Conservation (phyloP, 148 eudicot genomes). For the Cornus florida region DNA sequence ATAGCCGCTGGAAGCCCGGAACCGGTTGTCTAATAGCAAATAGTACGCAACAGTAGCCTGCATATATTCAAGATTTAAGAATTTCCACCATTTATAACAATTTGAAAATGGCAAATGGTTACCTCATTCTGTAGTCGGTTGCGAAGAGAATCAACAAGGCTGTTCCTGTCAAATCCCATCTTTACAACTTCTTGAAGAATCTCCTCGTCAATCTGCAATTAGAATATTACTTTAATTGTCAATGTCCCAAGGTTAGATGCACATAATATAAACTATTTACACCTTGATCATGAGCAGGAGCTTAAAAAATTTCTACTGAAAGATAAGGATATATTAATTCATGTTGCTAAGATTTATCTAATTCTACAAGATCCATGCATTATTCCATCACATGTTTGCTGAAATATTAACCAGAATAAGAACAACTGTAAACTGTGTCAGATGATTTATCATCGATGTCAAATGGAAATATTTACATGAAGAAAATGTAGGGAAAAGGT, state of each 20-base stretch:
- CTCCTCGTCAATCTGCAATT: constrained; percentile 54
- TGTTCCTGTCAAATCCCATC: constrained; percentile 54
- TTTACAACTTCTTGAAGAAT: constrained; percentile 52
- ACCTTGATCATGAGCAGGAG: too few species aligned
- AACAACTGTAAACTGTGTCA: background rate
- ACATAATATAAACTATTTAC: too few species aligned
- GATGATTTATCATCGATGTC: background rate
- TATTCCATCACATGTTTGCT: constrained; percentile 34
- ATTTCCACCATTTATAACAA: background rate
- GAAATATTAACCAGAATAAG: background rate
- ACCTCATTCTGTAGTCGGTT: constrained; percentile 37
- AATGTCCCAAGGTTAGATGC: background rate
- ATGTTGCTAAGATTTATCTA: too few species aligned
- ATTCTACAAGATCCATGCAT: constrained; percentile 14
- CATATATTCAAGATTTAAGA: constrained; percentile 11
- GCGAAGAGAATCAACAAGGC: constrained; percentile 50
- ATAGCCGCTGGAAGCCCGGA: constrained; percentile 77
- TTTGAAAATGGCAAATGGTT: constrained; percentile 3
- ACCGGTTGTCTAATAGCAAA: constrained; percentile 87
- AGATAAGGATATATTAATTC: too few species aligned
- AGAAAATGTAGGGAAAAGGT: background rate
- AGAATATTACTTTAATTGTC: background rate
- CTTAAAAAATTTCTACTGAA: too few species aligned
- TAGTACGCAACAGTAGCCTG: constrained; percentile 98
- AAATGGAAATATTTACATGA: background rate